Evolutionary conservation across 805 yeast genomes (phyloP), one percentile per base, ranked within the genome.

Genomic region (Myxozyma melibiosi): DNA sequence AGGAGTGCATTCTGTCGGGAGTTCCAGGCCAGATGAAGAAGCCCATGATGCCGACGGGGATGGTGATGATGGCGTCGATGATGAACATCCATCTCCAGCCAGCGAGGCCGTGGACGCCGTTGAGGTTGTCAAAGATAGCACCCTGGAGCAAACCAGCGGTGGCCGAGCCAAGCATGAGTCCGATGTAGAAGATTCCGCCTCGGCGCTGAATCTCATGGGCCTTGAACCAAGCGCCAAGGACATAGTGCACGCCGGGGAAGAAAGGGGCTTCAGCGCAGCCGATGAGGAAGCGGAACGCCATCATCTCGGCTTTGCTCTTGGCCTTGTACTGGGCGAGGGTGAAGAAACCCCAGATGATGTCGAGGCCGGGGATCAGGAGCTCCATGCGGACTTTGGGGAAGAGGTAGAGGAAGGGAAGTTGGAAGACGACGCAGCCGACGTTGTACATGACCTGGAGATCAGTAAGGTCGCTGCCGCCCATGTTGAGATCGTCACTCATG

Each of bases 11-110:
- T 52, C 77, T 74, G 49, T 76, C 71, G 4, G 90, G 89, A 18
- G 87, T 84, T 47, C 89, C 90, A 8, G 90, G 90, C 59, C 84
- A 71, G 65, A 76, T 63, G 66, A 79, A 80, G 56, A 77, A 74
- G 0, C 86, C 87, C 49, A 80, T 57, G 6, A 85, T 9, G 4
- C 85, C 86, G 35, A 85, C 79, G 1, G 76, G 81, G 27, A 84
- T 65, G 4, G 86, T 81, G 47, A 86, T 77, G 46, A 81, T 65
- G 11, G 84, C 85, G 67, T 84, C 88, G 59, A 86, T 76, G 45
- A 86, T 80, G 66, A 83, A 85, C 67, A 83, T 81, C 90, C 90
- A 86, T 73, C 84, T 76, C 90, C 90, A 86, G 11, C 88, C 83
- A 7, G 77, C 76, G 11, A 80, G 71, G 0, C 88, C 88, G 44